Evolutionary conservation across 345 rosid genomes (phyloP).

Genomic region (Pugionium dolabratum): DNA sequence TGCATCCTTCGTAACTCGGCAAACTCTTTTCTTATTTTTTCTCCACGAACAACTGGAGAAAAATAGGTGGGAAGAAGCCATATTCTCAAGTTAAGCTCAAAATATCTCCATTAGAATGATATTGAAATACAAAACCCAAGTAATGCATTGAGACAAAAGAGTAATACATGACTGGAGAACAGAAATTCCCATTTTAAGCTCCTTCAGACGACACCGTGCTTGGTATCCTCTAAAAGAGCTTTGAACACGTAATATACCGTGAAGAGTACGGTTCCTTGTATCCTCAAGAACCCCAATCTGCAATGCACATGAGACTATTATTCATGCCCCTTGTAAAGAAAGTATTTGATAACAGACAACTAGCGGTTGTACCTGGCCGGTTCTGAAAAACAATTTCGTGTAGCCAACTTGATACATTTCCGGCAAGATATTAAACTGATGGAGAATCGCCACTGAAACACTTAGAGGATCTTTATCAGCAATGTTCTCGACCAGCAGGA

Average conservation of each 20-base stretch:
- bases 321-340: constrained; percentile 2
- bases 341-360: constrained; percentile 14
- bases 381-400: constrained; percentile 91
- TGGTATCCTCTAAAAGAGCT: constrained; percentile 93
- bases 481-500: constrained; percentile 78
- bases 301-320: constrained; percentile 29
- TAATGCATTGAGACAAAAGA: constrained; percentile 15
- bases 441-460: constrained; percentile 98
- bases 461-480: constrained; percentile 89
- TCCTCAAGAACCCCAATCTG: constrained; percentile 99
- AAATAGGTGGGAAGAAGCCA: constrained; percentile 28
- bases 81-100: constrained; percentile 19
- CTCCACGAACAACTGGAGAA: constrained; percentile 75
- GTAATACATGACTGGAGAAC: constrained; percentile 81
- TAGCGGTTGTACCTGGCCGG: constrained; percentile 76
- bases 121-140: constrained; percentile 12
- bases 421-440: constrained; percentile 91
- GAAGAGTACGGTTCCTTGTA: constrained; percentile 94
- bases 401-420: constrained; percentile 99
- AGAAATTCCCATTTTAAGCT: constrained; percentile 64
- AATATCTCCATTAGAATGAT: constrained; percentile 2
- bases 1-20: constrained; percentile 59
- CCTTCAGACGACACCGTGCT: constrained; percentile 66
- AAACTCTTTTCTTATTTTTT: constrained; percentile 69
- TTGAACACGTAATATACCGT: constrained; percentile 90